phyloP scores from a whole-genome alignment of 176 grass and related monocot species.

The Aegilops bicornis region DNA sequence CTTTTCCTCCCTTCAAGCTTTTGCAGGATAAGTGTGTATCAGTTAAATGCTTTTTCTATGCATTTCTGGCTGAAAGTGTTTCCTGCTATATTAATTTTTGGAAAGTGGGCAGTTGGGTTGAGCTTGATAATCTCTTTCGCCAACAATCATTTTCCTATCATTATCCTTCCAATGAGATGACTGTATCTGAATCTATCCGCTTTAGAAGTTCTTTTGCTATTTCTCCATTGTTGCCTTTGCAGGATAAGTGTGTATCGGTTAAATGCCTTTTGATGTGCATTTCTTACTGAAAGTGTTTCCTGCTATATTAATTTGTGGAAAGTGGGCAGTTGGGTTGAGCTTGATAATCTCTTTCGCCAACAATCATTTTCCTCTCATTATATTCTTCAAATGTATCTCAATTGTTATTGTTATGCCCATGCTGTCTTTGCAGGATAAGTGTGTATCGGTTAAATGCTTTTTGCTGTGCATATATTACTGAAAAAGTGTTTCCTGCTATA shows the following conservation, averaged over 20 bases:
- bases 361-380: not conserved
- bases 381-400: too few species aligned
- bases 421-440: too few species aligned
- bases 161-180: not conserved
- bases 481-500: too few species aligned
- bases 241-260: not conserved
- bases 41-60: constrained; percentile 37
- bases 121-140: constrained; percentile 37
- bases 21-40: constrained; percentile 78
- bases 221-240: too few species aligned
- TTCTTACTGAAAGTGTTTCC: not conserved
- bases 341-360: not conserved
- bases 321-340: not conserved
- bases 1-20: not conserved
- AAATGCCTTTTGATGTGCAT: not conserved
- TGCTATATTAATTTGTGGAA: not conserved
- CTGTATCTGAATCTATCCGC: too few species aligned
- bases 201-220: not conserved
- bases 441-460: too few species aligned
- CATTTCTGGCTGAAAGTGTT: constrained; percentile 59
- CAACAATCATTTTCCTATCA: constrained; percentile 89
- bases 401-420: too few species aligned
- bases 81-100: constrained; percentile 58
- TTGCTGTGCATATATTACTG: too few species aligned
- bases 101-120: constrained; percentile 82